These are phyloP conservation scores for Aspergillus pseudoviridinutans DNA, from an alignment of 2,329 filamentous ascomycete genomes.

Conservation along the genomic window DNA sequence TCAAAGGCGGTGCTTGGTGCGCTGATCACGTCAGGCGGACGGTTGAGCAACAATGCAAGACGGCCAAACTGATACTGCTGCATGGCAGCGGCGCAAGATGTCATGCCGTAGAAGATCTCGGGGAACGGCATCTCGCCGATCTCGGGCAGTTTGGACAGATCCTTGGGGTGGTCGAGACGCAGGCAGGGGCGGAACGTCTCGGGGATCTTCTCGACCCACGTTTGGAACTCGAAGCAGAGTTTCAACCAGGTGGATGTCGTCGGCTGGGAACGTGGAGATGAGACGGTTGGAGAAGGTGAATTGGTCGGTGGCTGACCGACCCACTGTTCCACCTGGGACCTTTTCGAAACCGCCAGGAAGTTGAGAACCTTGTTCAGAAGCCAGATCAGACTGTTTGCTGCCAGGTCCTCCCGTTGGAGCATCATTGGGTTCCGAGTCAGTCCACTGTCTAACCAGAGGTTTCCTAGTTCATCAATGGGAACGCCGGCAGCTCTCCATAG, in stretches of 20 bases:
- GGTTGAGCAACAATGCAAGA: slow-evolving; percentile 59
- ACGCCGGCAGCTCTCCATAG: slow-evolving; percentile 61
- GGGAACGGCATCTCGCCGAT: slow-evolving; percentile 40
- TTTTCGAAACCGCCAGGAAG: slow-evolving; percentile 56
- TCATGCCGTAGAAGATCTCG: slow-evolving; percentile 58
- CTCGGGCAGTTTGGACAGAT: slow-evolving; percentile 29
- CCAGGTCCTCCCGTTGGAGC: slow-evolving; percentile 52
- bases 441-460: slow-evolving; percentile 37
- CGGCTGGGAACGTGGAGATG: slow-evolving; percentile 39
- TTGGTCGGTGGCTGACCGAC: slow-evolving; percentile 26
- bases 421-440: not conserved
- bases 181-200: slow-evolving; percentile 56
- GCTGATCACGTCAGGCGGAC: slow-evolving; percentile 53
- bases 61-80: slow-evolving; percentile 63
- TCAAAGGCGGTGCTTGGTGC: slow-evolving; percentile 51
- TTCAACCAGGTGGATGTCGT: slow-evolving; percentile 50
- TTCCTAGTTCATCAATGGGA: slow-evolving; percentile 48
- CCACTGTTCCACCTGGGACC: slow-evolving; percentile 40
- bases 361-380: slow-evolving; percentile 61
- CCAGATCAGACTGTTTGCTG: slow-evolving; percentile 60
- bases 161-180: slow-evolving; percentile 39
- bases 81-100: slow-evolving; percentile 61
- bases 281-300: slow-evolving; percentile 30
- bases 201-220: slow-evolving; percentile 56
- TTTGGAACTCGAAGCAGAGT: slow-evolving; percentile 52